Conservation (phyloP, 2,329 filamentous ascomycete genomes). For the Penicillium sp. region DNA sequence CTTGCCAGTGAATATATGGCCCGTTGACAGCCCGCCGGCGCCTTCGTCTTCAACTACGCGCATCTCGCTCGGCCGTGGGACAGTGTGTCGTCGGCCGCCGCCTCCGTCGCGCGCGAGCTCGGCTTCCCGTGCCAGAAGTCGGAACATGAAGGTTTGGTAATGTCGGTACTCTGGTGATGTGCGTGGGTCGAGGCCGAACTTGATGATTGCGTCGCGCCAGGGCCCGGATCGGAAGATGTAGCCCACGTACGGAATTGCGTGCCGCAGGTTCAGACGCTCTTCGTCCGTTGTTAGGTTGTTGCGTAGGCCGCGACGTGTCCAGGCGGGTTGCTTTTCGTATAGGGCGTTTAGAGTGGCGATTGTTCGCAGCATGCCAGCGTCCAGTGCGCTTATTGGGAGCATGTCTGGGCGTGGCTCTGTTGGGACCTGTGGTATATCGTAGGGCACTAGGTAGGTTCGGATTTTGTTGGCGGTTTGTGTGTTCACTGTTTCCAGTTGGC, state of each 20-base stretch:
- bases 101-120: constrained; percentile 28
- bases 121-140: constrained; percentile 44
- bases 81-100: constrained; percentile 24
- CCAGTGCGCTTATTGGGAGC: constrained; percentile 41
- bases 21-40: constrained; percentile 6
- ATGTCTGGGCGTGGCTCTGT: constrained; percentile 51
- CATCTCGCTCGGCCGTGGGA: constrained; percentile 14
- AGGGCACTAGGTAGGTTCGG: constrained; percentile 51
- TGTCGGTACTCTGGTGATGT: constrained; percentile 63
- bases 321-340: constrained; percentile 68
- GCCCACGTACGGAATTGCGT: constrained; percentile 71
- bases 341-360: constrained; percentile 56
- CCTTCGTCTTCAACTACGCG: constrained; percentile 1
- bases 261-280: constrained; percentile 53
- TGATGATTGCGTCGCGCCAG: constrained; percentile 79
- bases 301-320: constrained; percentile 72
- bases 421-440: constrained; percentile 56
- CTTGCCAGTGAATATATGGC: constrained; percentile 74
- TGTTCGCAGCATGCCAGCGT: constrained; percentile 54
- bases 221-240: constrained; percentile 91
- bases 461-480: constrained; percentile 51
- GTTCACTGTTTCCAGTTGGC: constrained; percentile 53
- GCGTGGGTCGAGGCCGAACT: constrained; percentile 78
- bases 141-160: constrained; percentile 86
- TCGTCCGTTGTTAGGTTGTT: constrained; percentile 56